phyloP scores from a whole-genome alignment of 2,329 filamentous ascomycete species.

The Juglanconis oblonga region DNA sequence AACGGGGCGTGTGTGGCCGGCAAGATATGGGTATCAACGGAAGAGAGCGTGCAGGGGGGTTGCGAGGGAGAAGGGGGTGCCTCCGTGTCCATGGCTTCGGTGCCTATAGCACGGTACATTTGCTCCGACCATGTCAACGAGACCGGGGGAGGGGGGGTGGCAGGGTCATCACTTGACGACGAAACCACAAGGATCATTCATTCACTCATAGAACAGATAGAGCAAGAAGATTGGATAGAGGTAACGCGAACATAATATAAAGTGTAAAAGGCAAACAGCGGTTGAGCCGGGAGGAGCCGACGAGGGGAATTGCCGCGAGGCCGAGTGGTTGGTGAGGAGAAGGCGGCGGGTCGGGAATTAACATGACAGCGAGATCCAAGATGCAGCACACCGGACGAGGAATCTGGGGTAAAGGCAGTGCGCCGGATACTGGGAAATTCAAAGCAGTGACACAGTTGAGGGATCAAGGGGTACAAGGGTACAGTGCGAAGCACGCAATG shows the following conservation, averaged over 20 bases:
- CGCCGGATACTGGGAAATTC: not conserved
- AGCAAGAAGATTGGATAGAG: not conserved
- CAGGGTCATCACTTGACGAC: no score
- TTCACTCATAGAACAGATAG: not conserved
- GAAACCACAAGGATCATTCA: not conserved
- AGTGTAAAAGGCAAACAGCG: not conserved
- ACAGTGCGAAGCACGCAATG: not conserved
- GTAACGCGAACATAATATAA: not conserved
- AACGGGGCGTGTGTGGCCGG: slow-evolving; percentile 8
- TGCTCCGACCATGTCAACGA: slow-evolving; percentile 4
- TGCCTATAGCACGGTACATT: slow-evolving; percentile 1
- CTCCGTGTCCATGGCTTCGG: not conserved
- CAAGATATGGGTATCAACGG: slow-evolving; percentile 11
- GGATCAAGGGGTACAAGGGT: not conserved
- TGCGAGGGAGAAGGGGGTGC: slow-evolving; percentile 4
- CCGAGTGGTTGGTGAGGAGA: no score
- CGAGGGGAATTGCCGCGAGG: no score
- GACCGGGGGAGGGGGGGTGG: not conserved
- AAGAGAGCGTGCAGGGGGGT: slow-evolving; percentile 6
- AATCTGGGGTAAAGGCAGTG: not conserved
- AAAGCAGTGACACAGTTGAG: not conserved
- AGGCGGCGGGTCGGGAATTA: not conserved
- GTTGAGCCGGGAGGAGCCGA: no score
- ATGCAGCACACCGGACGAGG: not conserved
- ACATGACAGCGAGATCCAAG: not conserved